phyloP scores from a whole-genome alignment of 75 land plant genomes.

The Pinus taeda region DNA sequence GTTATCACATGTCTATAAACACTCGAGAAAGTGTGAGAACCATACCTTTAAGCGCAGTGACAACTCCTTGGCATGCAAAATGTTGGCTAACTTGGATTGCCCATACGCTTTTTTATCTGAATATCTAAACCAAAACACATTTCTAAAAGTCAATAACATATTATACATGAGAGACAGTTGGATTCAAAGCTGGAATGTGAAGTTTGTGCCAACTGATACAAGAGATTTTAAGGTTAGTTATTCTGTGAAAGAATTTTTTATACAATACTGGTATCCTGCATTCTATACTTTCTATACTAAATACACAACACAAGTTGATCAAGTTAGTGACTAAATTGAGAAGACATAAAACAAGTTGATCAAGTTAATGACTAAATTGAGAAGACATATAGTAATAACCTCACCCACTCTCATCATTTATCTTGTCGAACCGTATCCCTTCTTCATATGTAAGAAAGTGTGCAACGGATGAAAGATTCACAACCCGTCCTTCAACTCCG shows the following conservation, averaged over 20 bases:
- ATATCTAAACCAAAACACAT: constrained; percentile 22
- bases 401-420: constrained; percentile 34
- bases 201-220: no score
- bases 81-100: constrained; percentile 63
- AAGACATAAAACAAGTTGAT: no score
- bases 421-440: constrained; percentile 42
- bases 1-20: not conserved
- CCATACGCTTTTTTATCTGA: constrained; percentile 57
- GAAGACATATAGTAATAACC: not conserved
- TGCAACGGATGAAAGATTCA: constrained; percentile 52
- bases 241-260: no score
- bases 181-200: no score
- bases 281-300: no score
- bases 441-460: constrained; percentile 37
- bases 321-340: no score
- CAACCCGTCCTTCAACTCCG: constrained; percentile 53
- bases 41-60: constrained; percentile 50
- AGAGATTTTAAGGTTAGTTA: no score
- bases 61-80: constrained; percentile 62
- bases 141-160: not conserved
- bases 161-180: not conserved
- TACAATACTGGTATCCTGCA: no score
- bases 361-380: no score
- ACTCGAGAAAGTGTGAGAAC: not conserved
- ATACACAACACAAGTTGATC: no score